Conservation (phyloP, 108 stramenopile genomes). For the Parietichytrium sp. region DNA sequence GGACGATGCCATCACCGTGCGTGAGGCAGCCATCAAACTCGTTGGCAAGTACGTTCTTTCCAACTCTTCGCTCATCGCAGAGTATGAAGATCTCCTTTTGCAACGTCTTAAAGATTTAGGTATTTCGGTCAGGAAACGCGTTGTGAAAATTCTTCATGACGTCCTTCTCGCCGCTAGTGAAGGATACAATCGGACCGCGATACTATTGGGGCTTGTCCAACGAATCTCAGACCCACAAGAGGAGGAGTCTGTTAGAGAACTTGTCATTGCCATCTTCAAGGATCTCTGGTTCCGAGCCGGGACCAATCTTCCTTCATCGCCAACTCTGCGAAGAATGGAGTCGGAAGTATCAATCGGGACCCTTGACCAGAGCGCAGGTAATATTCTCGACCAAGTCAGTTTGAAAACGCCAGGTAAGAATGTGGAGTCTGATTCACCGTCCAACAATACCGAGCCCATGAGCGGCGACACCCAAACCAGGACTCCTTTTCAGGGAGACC, state of each 20-base stretch:
- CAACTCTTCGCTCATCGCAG: constrained; percentile 41
- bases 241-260: not conserved
- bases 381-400: no score
- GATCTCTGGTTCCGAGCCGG: constrained; percentile 3
- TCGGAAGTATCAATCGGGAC: no score
- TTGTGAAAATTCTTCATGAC: constrained; percentile 48
- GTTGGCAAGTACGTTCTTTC: constrained; percentile 54
- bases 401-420: no score
- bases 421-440: no score
- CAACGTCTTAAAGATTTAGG: constrained; percentile 56
- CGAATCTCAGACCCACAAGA: constrained; percentile 27
- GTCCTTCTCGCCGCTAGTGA: constrained; percentile 39
- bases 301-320: not conserved
- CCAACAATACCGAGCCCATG: no score
- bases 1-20: constrained; percentile 51
- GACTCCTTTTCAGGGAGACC: no score
- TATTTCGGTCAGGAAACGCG: constrained; percentile 53
- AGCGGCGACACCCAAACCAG: no score
- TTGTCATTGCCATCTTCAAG: not conserved
- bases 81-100: constrained; percentile 44
- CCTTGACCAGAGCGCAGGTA: no score
- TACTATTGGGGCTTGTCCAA: constrained; percentile 8
- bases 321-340: no score
- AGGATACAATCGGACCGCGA: not conserved
- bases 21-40: constrained; percentile 52